Evolutionary conservation across 768 basidiomycete species (phyloP).

Genomic region (Butyriboletus loyo): DNA sequence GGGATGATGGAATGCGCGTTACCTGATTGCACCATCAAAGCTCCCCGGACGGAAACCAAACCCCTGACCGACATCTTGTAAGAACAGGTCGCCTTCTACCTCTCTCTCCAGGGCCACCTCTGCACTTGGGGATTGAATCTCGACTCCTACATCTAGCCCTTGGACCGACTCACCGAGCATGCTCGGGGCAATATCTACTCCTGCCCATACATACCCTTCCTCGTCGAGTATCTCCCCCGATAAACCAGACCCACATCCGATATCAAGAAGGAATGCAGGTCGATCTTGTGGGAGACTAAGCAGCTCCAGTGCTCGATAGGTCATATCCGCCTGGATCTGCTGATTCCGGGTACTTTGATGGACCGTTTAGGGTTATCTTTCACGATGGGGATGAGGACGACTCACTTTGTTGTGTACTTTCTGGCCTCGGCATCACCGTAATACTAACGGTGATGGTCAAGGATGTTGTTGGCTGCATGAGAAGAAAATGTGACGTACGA

Average conservation of each 20-base stretch:
- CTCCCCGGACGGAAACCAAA: conserved; percentile 95
- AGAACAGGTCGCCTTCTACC: conserved; percentile 92
- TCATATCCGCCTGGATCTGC: conserved; percentile 97
- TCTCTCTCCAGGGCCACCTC: conserved; percentile 96
- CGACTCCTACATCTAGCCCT: background rate
- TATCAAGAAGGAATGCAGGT: conserved; percentile 86
- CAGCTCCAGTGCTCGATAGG: conserved; percentile 90
- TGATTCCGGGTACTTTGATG: conserved; percentile 83
- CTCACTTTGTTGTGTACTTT: conserved; percentile 95
- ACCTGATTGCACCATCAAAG: conserved; percentile 98
- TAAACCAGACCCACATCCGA: conserved; percentile 96
- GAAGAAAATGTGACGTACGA: conserved; percentile 48
- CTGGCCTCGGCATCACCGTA: conserved; percentile 94
- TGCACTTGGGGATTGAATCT: conserved; percentile 27
- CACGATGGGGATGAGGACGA: conserved; percentile 1
- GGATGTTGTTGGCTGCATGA: too few species aligned
- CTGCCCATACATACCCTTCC: conserved; percentile 89
- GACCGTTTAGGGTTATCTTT: conserved; percentile 7
- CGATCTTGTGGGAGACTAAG: conserved; percentile 77
- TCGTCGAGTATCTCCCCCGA: conserved; percentile 97
- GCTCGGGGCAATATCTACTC: conserved; percentile 91
- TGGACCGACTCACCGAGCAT: conserved; percentile 76
- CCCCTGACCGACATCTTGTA: conserved; percentile 98
- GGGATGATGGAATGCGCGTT: conserved; percentile 7
- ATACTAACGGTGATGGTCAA: conserved; percentile 53